Base-by-base conservation (phyloP, 2,329 filamentous ascomycete species). In the Diaporthe amygdali region DNA sequence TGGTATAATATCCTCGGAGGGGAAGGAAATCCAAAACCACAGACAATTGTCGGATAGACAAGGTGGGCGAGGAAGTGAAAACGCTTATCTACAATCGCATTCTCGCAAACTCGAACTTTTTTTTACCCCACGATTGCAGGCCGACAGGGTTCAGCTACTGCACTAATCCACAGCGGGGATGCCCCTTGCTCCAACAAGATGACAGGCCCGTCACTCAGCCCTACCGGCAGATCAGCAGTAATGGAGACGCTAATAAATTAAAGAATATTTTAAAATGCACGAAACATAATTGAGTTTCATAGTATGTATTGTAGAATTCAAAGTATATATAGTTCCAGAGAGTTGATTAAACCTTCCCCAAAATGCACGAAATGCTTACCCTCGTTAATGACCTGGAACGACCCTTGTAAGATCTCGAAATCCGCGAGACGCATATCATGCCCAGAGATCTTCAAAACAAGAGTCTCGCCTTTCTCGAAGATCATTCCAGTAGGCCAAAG, bases 201-300 rank as follows among this genome's bases (percentile, higher is more conserved):
- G 37, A 46, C 66, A 56, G 49, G 27, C 49, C 51, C 37, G 47
- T 68, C 37, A 9, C 15, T 69, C 67, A 69, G 67, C 67, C 67
- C 67, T 69, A 69, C 67, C 14, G 44, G 54, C 54, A 39, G 56
- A 52, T 68, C 52, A 68, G 66, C 51, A 34, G 14, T 10, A 41
- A n/a, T n/a, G 27, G 3, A 7, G 52, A 55, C 3, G 32, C 30
- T 55, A 2, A 22, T 22, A 20, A 37, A n/a, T n/a, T n/a, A n/a
- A n/a, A n/a, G n/a, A n/a, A n/a, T n/a, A n/a, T n/a, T n/a, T n/a
- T n/a, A n/a, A n/a, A n/a, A n/a, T n/a, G n/a, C n/a, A n/a, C n/a
- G n/a, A n/a, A n/a, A n/a, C n/a, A n/a, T n/a, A n/a, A n/a, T n/a
- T n/a, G n/a, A n/a, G n/a, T n/a, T n/a, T n/a, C n/a, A n/a, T n/a